Evolutionary conservation across 805 yeast genomes (phyloP).

Genomic region (Wickerhamiella sorbophila): DNA sequence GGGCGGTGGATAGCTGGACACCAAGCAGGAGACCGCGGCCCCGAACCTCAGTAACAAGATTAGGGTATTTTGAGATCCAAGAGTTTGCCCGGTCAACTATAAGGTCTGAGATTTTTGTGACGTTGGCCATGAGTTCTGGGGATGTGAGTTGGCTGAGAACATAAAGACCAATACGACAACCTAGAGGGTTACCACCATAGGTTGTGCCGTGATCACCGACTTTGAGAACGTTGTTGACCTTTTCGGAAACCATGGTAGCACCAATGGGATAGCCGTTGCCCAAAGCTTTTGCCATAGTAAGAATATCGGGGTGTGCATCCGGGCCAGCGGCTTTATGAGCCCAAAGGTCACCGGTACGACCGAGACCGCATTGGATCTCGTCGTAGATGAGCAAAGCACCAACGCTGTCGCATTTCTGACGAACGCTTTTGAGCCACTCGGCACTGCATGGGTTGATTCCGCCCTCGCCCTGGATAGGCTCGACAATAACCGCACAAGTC

Average conservation of each 20-base stretch:
- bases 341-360: conserved; percentile 87
- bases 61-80: conserved; percentile 37
- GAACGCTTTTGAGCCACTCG: conserved; percentile 53
- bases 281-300: conserved; percentile 89
- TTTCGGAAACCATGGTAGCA: conserved; percentile 76
- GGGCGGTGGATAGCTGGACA: conserved; percentile 55
- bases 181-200: conserved; percentile 94
- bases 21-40: conserved; percentile 88
- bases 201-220: conserved; percentile 98
- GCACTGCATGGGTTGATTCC: conserved; percentile 61
- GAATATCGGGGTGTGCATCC: conserved; percentile 85
- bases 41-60: conserved; percentile 51
- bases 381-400: conserved; percentile 75
- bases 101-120: conserved; percentile 43
- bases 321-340: conserved; percentile 65
- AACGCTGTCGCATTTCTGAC: conserved; percentile 49
- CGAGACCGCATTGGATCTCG: conserved; percentile 94
- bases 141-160: conserved; percentile 58
- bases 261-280: conserved; percentile 97
- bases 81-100: conserved; percentile 34
- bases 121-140: conserved; percentile 43
- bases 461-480: conserved; percentile 98
- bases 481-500: conserved; percentile 85
- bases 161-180: conserved; percentile 62
- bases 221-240: conserved; percentile 52